phyloP scores from a whole-genome alignment of 2,329 filamentous ascomycete genomes.

The Botrytis pseudocinerea region DNA sequence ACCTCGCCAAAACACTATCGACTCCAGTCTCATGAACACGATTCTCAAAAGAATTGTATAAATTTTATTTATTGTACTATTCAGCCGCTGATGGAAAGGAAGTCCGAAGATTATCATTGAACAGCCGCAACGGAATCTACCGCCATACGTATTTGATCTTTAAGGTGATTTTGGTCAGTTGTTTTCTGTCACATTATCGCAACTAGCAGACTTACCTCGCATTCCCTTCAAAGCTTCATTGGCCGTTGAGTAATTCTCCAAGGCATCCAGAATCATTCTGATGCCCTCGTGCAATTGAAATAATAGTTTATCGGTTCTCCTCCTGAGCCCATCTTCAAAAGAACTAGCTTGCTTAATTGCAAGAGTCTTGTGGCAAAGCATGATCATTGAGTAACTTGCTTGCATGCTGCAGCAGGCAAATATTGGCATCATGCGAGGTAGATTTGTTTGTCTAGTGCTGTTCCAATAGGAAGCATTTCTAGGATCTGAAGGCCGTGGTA shows the following conservation, averaged over 20 bases:
- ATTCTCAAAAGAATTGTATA: background rate
- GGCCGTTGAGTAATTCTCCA: slow-evolving; percentile 35
- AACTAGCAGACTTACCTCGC: slow-evolving; percentile 30
- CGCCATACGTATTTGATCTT: slow-evolving; percentile 17
- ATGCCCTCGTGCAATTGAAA: slow-evolving; percentile 32
- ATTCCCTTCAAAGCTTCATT: slow-evolving; percentile 37
- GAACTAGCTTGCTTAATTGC: slow-evolving; percentile 25
- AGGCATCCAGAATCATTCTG: slow-evolving; percentile 29
- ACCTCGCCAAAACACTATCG: background rate
- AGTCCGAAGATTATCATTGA: background rate
- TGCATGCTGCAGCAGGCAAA: slow-evolving; percentile 44
- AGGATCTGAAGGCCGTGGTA: slow-evolving; percentile 39
- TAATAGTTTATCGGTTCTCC: slow-evolving; percentile 27
- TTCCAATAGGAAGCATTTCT: background rate
- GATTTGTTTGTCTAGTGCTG: background rate
- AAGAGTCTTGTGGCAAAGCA: slow-evolving; percentile 36
- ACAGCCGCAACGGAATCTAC: background rate
- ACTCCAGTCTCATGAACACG: background rate
- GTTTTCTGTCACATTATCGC: background rate
- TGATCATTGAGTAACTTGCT: slow-evolving; percentile 41
- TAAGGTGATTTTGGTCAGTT: background rate
- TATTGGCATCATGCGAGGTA: slow-evolving; percentile 40
- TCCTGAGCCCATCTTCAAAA: background rate
- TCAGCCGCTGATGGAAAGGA: background rate
- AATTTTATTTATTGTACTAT: background rate